These are phyloP conservation scores for Coemansia sp. DNA, from an alignment of 192 early-diverging fungal genomes.

Conservation along the genomic window DNA sequence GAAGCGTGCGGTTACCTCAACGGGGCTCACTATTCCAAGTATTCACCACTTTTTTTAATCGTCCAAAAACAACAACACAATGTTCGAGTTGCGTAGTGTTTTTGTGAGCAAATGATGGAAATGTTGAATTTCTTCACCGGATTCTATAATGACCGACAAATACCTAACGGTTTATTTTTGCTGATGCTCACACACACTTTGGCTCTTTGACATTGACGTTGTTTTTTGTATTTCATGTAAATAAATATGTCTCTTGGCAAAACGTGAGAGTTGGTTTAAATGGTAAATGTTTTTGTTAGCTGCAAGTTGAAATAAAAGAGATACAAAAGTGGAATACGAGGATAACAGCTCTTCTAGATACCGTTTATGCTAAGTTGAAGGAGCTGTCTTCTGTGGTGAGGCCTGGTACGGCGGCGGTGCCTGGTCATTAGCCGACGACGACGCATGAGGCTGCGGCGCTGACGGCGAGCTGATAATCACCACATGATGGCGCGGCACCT, in stretches of 20 bases:
- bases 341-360: not conserved
- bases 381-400: conserved; percentile 7
- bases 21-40: conserved; percentile 57
- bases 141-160: conserved; percentile 41
- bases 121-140: conserved; percentile 56
- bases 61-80: not conserved
- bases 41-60: conserved; percentile 47
- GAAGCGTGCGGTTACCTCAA: conserved; percentile 44
- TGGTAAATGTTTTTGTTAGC: not conserved
- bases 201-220: not conserved
- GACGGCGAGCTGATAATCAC: conserved; percentile 26
- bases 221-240: conserved; percentile 1
- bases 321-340: too few species aligned
- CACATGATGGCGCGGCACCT: conserved; percentile 31
- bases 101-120: conserved; percentile 40
- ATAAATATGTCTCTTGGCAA: not conserved
- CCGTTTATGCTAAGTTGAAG: conserved; percentile 3
- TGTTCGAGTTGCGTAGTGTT: too few species aligned
- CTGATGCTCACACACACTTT: conserved; percentile 27
- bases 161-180: conserved; percentile 33
- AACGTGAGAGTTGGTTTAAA: too few species aligned
- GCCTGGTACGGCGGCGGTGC: conserved; percentile 41
- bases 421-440: conserved; percentile 12
- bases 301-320: not conserved
- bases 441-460: conserved; percentile 7